Base-by-base conservation (phyloP, 2,329 filamentous ascomycete genomes). In the Cytospora chrysosperma region DNA sequence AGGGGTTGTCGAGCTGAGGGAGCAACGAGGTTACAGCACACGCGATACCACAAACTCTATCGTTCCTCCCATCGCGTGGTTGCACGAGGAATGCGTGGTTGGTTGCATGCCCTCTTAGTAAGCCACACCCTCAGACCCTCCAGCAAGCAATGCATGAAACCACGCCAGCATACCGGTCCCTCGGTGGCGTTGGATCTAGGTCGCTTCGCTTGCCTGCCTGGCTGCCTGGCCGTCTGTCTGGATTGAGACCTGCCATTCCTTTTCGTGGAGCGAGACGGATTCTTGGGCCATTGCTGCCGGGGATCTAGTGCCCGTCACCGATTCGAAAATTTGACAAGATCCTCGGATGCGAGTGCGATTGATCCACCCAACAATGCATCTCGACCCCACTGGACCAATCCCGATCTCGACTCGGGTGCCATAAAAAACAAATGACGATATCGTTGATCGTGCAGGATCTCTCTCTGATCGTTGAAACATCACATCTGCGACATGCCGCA, bases 71-170 rank as follows among this genome's bases (percentile, higher is more conserved):
- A 54, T 62, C 37, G 27, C 43, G 34, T 58, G 54, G 47, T 40
- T 57, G 60, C 55, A 58, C 37, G 55, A 56, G 47, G 49, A 19
- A 21, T 55, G 51, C 28, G 26, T 50, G 59, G 47, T 40, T 50
- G 59, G 47, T 40, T 53, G 54, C 55, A 53, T 62, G n/a, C 26
- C 55, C 56, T 62, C 49, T 62, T 27, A 62, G 47, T 28, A 53
- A 58, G 55, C 49, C 61, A 58, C 53, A 27, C 32, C 32, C 32
- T 34, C 32, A 34, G 32, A 34, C 30, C 32, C 54, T 53, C 32
- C 26, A 37, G 49, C 56, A 32, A 58, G 54, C 30, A 26, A 30
- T 47, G 59, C 27, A 52, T 24, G 27, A 53, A 56, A 55, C 21
- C 26, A 49, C 28, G 30, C 40, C 47, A 28, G 51, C 43, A 21